Evolutionary conservation across 495 filamentous ascomycete species (phyloP), one percentile per base, ranked within the genome.

Genomic region (Hypoxylon lenormandii): DNA sequence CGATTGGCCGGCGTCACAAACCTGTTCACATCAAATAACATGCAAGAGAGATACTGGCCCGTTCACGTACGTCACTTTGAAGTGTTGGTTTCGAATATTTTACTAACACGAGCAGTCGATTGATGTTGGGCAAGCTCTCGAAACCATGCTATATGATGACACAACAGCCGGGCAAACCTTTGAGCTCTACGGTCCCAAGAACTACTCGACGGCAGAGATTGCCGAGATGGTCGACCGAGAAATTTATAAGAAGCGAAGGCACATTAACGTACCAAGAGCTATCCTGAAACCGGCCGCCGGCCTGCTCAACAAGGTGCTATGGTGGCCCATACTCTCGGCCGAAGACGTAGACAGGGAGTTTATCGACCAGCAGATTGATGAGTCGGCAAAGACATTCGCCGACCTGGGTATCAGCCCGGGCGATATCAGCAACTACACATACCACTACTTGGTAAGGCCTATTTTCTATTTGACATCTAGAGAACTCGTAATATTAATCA

Each of bases 341-440:
- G 95, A 98, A 70, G 87, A 96, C 75, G 84, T 99, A 12, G 93
- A 97, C 84, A 84, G 91, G 45, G 93, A 99, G 79, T 97, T 95
- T 83, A 87, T 96, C 69, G 91, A 98, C 78, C 96, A 98, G 79
- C 84, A 87, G 71, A 95, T 99, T 73, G 95, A 99, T 81, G 85
- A 85, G 46, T 88, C 82, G 3, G 94, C 95, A 49, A 98, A 97
- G 86, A 97, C 96, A 5, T 96, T 98, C 85, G 90, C 90, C 80
- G 93, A 98, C 76, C 83, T 99, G 43, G 92, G 87, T 51, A 96
- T 99, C 72, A 88, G 91, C 79, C 90, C 94, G 16, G 89, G 85
- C 42, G 92, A 97, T 51, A 83, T 98, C 66, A 88, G 84, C 78
- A 86, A 89, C 76, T 86, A 90, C 72, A 95, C 92, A 52, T 97